These are phyloP conservation scores for Raphanus raphanistrum DNA, from an alignment of 345 rosid genomes.

Conservation along the genomic window DNA sequence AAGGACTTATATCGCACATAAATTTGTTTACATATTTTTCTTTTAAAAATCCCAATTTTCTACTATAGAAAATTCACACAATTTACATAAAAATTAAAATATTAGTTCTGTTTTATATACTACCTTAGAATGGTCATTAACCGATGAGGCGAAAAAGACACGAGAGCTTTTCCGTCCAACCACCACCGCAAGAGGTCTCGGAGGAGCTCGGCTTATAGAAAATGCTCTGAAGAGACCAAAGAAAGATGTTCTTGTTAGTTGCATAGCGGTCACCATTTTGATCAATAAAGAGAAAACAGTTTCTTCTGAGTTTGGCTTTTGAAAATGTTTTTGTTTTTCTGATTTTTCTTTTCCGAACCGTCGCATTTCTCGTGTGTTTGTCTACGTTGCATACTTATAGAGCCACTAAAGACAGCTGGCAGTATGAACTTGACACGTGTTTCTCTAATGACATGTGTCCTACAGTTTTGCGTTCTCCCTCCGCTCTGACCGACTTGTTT, in stretches of 20 bases:
- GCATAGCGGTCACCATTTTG: constrained; percentile 36
- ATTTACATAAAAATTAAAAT: background rate
- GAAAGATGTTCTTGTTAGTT: constrained; percentile 25
- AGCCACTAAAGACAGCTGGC: constrained; percentile 22
- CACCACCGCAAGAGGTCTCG: constrained; percentile 32
- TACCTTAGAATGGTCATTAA: constrained; percentile 35
- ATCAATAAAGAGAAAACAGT: constrained; percentile 13
- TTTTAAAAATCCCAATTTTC: no score
- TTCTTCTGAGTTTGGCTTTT: background rate
- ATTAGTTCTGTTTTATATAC: background rate
- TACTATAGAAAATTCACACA: no score
- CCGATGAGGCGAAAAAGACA: constrained; percentile 33
- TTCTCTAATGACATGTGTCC: constrained; percentile 9
- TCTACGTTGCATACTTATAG: constrained; percentile 25
- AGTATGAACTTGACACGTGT: constrained; percentile 29
- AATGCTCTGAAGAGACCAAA: constrained; percentile 24
- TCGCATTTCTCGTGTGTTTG: background rate
- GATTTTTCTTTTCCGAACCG: background rate
- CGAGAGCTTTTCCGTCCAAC: constrained; percentile 30
- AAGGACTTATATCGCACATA: background rate
- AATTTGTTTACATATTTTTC: background rate
- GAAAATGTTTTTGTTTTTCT: background rate
- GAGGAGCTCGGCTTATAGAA: constrained; percentile 26
- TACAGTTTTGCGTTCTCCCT: background rate
- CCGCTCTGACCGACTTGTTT: background rate